Evolutionary conservation across 1,139 yeast species (phyloP).

Genomic region (Taphrina populina): DNA sequence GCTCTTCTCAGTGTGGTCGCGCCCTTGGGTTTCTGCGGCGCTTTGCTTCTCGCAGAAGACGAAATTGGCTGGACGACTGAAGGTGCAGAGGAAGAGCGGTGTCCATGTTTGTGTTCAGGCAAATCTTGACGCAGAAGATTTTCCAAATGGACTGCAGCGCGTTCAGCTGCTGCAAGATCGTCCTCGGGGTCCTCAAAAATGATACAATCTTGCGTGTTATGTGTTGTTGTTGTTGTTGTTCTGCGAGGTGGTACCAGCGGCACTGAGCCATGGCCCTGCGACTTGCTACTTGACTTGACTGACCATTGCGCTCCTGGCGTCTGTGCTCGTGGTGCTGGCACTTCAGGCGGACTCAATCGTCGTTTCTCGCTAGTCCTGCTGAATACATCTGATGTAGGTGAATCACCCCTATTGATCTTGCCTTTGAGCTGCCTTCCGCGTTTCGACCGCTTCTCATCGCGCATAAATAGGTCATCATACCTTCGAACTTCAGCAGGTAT

Average conservation of each 20-base stretch:
- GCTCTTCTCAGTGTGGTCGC: slow-evolving; percentile 16
- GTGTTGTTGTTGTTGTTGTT: neutral
- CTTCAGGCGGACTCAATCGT: neutral
- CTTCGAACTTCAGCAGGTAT: slow-evolving; percentile 72
- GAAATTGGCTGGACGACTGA: neutral
- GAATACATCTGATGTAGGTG: neutral
- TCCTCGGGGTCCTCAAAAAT: slow-evolving; percentile 17
- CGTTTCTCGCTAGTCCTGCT: neutral
- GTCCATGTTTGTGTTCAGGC: neutral
- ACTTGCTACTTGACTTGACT: neutral
- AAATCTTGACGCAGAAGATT: too few relatives aligned
- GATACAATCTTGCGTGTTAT: neutral
- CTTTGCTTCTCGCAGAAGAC: neutral
- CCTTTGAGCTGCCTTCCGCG: neutral
- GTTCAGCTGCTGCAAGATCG: slow-evolving; percentile 4
- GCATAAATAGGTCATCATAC: slow-evolving; percentile 48
- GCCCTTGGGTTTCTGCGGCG: neutral
- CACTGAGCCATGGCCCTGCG: too few relatives aligned
- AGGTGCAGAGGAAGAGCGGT: slow-evolving; percentile 2
- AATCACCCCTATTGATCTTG: neutral
- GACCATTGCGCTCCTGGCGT: neutral
- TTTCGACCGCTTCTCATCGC: slow-evolving; percentile 7
- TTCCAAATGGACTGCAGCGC: neutral
- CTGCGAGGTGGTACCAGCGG: slow-evolving; percentile 11
- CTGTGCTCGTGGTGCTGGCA: slow-evolving; percentile 3